A percentile compares a stretch with the other conserved stretches of the same genome.
phyloP scores from a whole-genome alignment of 768 basidiomycete genomes.

The Tylopilus felleus region DNA sequence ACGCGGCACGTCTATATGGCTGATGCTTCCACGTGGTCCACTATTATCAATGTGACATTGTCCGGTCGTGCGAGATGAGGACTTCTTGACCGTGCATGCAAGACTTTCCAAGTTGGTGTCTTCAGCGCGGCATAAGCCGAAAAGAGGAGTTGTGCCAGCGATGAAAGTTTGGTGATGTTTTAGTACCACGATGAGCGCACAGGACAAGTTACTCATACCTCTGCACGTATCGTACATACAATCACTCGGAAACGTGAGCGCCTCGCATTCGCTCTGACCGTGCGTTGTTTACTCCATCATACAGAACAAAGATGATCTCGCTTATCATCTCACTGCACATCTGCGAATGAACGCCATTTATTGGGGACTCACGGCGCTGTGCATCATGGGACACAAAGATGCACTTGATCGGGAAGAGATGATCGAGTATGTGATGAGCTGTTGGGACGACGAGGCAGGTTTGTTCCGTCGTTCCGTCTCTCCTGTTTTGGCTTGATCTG shows the following conservation, averaged over 20 bases:
- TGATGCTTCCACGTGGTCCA: too few species aligned
- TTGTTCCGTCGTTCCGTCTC: slow-evolving; percentile 8
- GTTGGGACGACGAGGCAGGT: slow-evolving; percentile 92
- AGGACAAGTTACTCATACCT: slow-evolving; percentile 39
- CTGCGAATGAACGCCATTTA: slow-evolving; percentile 94
- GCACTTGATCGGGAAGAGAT: slow-evolving; percentile 81
- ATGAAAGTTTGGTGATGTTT: not conserved
- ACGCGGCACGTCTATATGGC: too few species aligned
- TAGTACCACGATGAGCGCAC: slow-evolving; percentile 12
- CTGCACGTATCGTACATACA: slow-evolving; percentile 77
- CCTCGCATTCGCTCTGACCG: not conserved
- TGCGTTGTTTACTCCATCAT: slow-evolving; percentile 1
- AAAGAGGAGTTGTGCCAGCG: not conserved
- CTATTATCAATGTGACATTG: not conserved
- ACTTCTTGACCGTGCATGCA: too few species aligned
- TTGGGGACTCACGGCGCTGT: slow-evolving; percentile 91
- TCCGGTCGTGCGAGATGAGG: too few species aligned
- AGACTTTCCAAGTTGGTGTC: too few species aligned
- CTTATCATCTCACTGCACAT: slow-evolving; percentile 89
- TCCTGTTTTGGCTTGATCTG: slow-evolving; percentile 1
- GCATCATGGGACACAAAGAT: slow-evolving; percentile 72
- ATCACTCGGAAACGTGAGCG: slow-evolving; percentile 60
- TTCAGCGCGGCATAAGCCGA: slow-evolving; percentile 9
- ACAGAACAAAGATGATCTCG: slow-evolving; percentile 80
- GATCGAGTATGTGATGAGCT: slow-evolving; percentile 87